phyloP scores from a whole-genome alignment of 2,329 filamentous ascomycete species.

The Nothophoma quercina region DNA sequence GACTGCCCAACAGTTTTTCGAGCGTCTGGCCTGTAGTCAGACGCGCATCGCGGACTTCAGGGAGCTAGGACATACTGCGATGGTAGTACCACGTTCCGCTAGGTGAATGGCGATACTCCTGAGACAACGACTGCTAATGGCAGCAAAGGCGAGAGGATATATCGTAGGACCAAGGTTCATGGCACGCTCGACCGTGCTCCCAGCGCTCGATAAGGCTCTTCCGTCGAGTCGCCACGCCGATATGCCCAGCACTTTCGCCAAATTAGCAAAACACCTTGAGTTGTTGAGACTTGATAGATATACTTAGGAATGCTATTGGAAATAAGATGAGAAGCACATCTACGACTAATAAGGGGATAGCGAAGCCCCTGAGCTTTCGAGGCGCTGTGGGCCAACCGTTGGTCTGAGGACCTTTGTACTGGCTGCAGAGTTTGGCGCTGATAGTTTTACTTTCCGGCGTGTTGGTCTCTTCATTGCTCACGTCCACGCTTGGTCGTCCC shows the following conservation, averaged over 20 bases:
- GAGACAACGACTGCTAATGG: constrained; percentile 9
- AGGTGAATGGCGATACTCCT: constrained; percentile 3
- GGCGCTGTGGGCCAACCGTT: neutral
- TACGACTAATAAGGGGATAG: neutral
- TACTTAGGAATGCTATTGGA: constrained; percentile 13
- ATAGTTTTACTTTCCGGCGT: too few relatives aligned
- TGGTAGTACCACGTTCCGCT: constrained; percentile 5
- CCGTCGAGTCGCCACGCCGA: neutral
- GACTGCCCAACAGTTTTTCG: constrained; percentile 17
- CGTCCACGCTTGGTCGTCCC: too few relatives aligned
- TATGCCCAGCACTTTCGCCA: neutral
- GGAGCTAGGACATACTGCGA: constrained; percentile 2
- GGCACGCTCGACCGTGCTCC: constrained; percentile 1
- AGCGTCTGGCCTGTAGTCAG: neutral
- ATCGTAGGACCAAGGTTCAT: constrained; percentile 16
- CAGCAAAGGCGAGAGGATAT: constrained; percentile 13
- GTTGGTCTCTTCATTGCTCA: too few relatives aligned
- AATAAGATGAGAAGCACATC: constrained; percentile 3
- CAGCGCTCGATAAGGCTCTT: neutral
- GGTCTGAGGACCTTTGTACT: neutral
- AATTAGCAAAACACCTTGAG: neutral
- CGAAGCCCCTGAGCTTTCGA: neutral
- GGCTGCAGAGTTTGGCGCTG: too few relatives aligned
- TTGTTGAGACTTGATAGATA: neutral
- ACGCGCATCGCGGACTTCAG: neutral